Percentiles rank a stretch among this genome's conserved stretches.
Conservation (phyloP, 2,329 filamentous ascomycete genomes). For the Myotisia sp. region DNA sequence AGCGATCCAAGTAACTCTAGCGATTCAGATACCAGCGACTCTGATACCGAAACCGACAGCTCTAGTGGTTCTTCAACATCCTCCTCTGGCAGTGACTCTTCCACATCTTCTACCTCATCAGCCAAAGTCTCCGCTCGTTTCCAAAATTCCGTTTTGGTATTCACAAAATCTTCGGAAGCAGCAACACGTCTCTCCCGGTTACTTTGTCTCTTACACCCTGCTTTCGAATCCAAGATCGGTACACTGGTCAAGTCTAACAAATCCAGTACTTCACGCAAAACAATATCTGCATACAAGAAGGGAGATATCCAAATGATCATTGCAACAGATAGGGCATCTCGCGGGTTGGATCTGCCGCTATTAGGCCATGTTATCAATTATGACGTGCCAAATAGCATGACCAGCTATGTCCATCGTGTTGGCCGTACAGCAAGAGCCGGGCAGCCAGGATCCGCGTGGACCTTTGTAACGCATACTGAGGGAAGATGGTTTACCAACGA, state of each 20-base stretch:
- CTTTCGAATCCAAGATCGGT: constrained; percentile 43
- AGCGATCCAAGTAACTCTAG: constrained; percentile 23
- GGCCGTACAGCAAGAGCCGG: constrained; percentile 80
- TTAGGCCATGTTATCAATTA: constrained; percentile 87
- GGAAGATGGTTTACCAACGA: constrained; percentile 86
- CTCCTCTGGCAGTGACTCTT: constrained; percentile 18
- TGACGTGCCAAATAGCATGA: constrained; percentile 68
- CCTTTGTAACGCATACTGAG: constrained; percentile 66
- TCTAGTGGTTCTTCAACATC: constrained; percentile 14
- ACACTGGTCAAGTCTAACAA: constrained; percentile 66
- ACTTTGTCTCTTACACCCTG: constrained; percentile 51
- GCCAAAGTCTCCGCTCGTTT: constrained; percentile 25
- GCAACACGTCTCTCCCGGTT: constrained; percentile 77
- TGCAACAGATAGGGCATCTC: constrained; percentile 82
- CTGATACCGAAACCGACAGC: constrained; percentile 15
- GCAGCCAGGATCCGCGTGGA: constrained; percentile 65
- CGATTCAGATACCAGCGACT: constrained; percentile 17
- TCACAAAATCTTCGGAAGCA: constrained; percentile 79
- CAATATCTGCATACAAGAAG: constrained; percentile 50
- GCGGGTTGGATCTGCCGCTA: constrained; percentile 68
- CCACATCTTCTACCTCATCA: constrained; percentile 12
- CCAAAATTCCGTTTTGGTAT: constrained; percentile 55
- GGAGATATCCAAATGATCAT: constrained; percentile 60
- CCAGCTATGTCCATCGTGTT: constrained; percentile 80
- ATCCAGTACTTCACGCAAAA: constrained; percentile 54